Conservation (phyloP, 2,329 filamentous ascomycete species). For the Aureobasidium sp. region DNA sequence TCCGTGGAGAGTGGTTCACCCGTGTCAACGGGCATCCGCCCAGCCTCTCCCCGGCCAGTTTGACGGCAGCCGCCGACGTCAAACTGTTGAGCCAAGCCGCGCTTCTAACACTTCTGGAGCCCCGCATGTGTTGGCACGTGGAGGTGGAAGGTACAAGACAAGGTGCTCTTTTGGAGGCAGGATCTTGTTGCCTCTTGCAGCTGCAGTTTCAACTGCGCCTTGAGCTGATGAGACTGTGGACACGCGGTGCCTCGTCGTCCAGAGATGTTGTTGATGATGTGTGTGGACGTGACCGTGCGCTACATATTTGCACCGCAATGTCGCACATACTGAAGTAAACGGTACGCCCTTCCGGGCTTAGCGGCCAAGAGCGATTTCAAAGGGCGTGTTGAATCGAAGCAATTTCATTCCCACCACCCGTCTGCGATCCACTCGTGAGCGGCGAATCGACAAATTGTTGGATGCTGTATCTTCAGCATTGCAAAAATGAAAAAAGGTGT, state of each 20-base stretch:
- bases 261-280: neutral
- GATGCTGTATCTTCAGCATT: neutral
- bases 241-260: neutral
- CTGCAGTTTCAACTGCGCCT: neutral
- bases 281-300: neutral
- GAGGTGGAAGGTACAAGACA: neutral
- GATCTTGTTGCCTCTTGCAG: constrained; percentile 2
- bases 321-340: constrained; percentile 7
- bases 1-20: neutral
- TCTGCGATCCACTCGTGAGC: neutral
- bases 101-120: neutral
- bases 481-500: neutral
- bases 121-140: constrained; percentile 3
- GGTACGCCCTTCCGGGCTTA: constrained; percentile 4
- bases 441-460: neutral
- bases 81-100: constrained; percentile 2
- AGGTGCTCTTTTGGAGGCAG: neutral
- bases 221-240: neutral
- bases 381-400: neutral
- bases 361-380: neutral
- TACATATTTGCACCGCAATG: neutral
- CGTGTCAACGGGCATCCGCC: neutral
- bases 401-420: neutral
- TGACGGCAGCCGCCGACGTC: constrained; percentile 9
- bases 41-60: constrained; percentile 1